Evolutionary conservation across 2,329 filamentous ascomycete genomes (phyloP), one percentile per base, ranked within the genome.

Genomic region (Pyrenochaeta sp.): DNA sequence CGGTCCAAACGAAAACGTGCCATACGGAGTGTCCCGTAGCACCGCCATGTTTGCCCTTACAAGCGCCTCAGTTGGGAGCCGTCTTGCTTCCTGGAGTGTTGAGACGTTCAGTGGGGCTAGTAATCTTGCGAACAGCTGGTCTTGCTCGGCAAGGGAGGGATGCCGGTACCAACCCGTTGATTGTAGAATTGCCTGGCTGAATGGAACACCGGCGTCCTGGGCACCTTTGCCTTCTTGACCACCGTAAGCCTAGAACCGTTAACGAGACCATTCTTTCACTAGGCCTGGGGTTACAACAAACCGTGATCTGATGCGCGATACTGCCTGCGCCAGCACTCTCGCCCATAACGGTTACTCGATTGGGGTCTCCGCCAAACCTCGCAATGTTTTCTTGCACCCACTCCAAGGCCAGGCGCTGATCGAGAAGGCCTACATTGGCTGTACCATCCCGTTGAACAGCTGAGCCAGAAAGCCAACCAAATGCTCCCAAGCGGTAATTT

Each of bases 261-360:
- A n/a, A n/a, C n/a, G n/a, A n/a, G n/a, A n/a, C n/a, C n/a, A n/a
- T n/a, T n/a, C n/a, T n/a, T n/a, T n/a, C n/a, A n/a, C n/a, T n/a
- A n/a, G n/a, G n/a, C n/a, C n/a, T n/a, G n/a, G n/a, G n/a, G n/a
- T n/a, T n/a, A n/a, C n/a, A n/a, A n/a, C n/a, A n/a, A n/a, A n/a
- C n/a, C n/a, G 79, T 83, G 47, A 82, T 76, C 41, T 83, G 80
- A 52, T 82, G 79, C 65, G 81, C 73, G 43, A 84, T 75, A 3
- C 74, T 78, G 0, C 78, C 79, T 6, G 71, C 80, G 19, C 81
- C 80, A 7, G 80, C 44, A 80, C 5, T 5, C 9, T 27, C 24
- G 4, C 24, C 24, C 9, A 27, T 27, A 4, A 27, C 24, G 11
- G 24, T 27, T 4, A 27, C 24, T 27, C 24, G 24, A 4, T 27